Evolutionary conservation across 73 alveolate species (phyloP).

Genomic region (Paramecium bursaria): DNA sequence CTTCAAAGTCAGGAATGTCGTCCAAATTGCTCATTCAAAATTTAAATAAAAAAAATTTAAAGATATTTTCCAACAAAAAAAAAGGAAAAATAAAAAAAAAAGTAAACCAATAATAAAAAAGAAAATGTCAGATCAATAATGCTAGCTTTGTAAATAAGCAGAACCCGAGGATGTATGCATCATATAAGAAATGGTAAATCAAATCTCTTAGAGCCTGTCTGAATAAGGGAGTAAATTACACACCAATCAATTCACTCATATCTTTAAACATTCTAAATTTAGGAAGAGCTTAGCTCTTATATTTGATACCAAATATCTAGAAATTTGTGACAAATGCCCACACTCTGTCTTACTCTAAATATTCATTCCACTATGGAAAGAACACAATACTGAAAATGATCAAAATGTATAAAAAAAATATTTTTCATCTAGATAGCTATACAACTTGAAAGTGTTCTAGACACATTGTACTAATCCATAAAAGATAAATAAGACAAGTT

Average conservation of each 20-base stretch:
- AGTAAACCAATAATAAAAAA: too few species aligned
- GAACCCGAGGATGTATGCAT: constrained; percentile 57
- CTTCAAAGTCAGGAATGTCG: constrained; percentile 54
- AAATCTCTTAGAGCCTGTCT: background rate
- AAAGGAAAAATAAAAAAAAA: too few species aligned
- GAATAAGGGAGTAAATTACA: constrained; percentile 15
- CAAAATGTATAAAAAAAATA: too few species aligned
- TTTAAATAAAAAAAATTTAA: too few species aligned
- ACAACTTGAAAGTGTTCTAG: constrained; percentile 35
- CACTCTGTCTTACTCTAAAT: background rate
- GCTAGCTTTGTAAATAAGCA: constrained; percentile 37
- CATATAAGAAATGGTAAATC: constrained; percentile 1
- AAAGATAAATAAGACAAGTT: constrained; percentile 30
- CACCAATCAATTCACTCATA: background rate
- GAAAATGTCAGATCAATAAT: constrained; percentile 50
- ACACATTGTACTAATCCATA: constrained; percentile 21
- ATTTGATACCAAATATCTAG: constrained; percentile 54
- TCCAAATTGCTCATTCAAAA: too few species aligned
- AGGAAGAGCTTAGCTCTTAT: constrained; percentile 31
- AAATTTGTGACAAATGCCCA: constrained; percentile 49
- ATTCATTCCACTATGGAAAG: constrained; percentile 1
- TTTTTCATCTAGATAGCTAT: too few species aligned
- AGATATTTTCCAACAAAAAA: too few species aligned
- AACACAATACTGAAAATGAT: constrained; percentile 9
- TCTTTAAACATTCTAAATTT: constrained; percentile 30